These are phyloP conservation scores for Globisporangium irregulare DNA, from an alignment of 352 stramenopile genomes.

Conservation along the genomic window DNA sequence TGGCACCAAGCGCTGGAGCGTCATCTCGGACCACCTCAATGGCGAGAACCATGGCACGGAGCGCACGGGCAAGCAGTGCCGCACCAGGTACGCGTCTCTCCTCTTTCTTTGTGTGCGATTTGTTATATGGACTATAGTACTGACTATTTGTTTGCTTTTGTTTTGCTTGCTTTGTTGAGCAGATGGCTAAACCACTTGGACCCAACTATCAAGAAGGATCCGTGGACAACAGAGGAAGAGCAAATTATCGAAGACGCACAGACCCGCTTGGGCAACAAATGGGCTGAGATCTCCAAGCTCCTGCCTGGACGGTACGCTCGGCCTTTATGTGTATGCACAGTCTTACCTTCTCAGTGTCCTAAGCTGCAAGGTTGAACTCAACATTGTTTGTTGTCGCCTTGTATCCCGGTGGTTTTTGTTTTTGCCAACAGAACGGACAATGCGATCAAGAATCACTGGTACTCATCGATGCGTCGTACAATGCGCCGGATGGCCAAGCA, in stretches of 20 bases:
- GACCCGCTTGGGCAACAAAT: slow-evolving; percentile 94
- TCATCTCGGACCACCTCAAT: slow-evolving; percentile 87
- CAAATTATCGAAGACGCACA: slow-evolving; percentile 89
- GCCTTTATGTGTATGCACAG: too few species aligned
- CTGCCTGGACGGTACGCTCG: slow-evolving; percentile 83
- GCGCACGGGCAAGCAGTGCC: slow-evolving; percentile 82
- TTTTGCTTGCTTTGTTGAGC: slow-evolving; percentile 10
- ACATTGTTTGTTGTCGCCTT: neutral
- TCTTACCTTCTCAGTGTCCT: too few species aligned
- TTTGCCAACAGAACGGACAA: slow-evolving; percentile 65
- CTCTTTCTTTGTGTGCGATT: neutral
- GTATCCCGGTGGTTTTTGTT: neutral
- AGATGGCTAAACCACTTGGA: slow-evolving; percentile 85
- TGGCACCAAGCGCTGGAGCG: slow-evolving; percentile 83
- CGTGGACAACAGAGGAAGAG: slow-evolving; percentile 89
- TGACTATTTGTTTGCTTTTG: slow-evolving; percentile 1
- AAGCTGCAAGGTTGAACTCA: too few species aligned
- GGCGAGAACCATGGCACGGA: slow-evolving; percentile 82
- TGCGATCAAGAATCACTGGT: slow-evolving; percentile 90
- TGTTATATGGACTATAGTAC: neutral
- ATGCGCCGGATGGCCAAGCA: slow-evolving; percentile 89
- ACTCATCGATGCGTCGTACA: slow-evolving; percentile 89
- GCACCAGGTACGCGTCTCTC: slow-evolving; percentile 39
- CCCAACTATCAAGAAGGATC: slow-evolving; percentile 84
- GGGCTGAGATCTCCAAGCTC: slow-evolving; percentile 97